phyloP scores from a whole-genome alignment of 352 stramenopile genomes.

The Halophytophthora polymorphica region DNA sequence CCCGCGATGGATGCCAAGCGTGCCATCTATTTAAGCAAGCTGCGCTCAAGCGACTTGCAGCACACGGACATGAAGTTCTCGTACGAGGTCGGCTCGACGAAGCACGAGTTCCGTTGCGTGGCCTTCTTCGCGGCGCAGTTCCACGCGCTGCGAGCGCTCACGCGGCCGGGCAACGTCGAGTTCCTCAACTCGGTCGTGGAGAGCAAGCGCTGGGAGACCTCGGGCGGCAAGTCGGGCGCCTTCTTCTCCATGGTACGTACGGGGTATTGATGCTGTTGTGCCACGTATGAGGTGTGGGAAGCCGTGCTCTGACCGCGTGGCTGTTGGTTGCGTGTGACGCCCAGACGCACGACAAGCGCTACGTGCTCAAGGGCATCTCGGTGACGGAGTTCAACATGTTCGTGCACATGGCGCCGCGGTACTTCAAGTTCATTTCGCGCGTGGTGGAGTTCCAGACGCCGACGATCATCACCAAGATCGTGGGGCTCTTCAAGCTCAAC shows the following conservation, averaged over 20 bases:
- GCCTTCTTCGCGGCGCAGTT: conserved; percentile 84
- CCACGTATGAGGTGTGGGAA: background rate
- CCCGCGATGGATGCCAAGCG: conserved; percentile 35
- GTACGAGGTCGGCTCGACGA: conserved; percentile 44
- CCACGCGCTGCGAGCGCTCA: conserved; percentile 69
- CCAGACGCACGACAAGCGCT: conserved; percentile 81
- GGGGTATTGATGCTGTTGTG: conserved; percentile 3
- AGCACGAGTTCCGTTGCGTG: conserved; percentile 66
- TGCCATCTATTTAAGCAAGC: conserved; percentile 61
- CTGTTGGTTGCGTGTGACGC: conserved; percentile 6
- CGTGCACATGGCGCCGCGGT: conserved; percentile 83
- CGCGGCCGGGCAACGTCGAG: conserved; percentile 58
- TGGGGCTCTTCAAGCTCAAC: conserved; percentile 79
- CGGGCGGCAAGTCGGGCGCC: conserved; percentile 80
- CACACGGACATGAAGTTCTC: conserved; percentile 81
- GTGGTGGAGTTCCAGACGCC: conserved; percentile 52
- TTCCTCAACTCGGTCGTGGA: conserved; percentile 83
- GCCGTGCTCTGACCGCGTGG: conserved; percentile 5
- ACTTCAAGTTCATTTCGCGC: conserved; percentile 83
- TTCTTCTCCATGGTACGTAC: conserved; percentile 80
- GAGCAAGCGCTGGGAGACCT: conserved; percentile 72
- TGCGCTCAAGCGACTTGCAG: conserved; percentile 64
- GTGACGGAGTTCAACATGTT: conserved; percentile 90
- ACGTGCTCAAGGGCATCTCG: conserved; percentile 82
- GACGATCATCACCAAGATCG: conserved; percentile 83